These are phyloP conservation scores for Wallacemonas sp. DNA, from an alignment of 208 protist genomes.

Conservation along the genomic window DNA sequence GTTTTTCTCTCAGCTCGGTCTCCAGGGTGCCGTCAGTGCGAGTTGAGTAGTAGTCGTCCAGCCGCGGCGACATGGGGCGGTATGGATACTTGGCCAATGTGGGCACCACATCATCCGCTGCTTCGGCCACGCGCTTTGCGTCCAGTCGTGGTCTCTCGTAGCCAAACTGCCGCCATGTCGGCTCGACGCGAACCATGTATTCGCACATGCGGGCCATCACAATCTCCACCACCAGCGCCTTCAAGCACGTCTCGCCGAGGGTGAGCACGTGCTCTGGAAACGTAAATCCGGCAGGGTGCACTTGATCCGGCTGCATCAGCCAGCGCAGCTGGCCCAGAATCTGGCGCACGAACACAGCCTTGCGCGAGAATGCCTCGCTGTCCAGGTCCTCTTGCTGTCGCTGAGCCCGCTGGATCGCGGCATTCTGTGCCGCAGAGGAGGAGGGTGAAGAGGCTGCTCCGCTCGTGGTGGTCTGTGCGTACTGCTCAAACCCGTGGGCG, in stretches of 20 bases:
- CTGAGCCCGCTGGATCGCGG: neutral
- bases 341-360: constrained; percentile 85
- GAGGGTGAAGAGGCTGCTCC: constrained; percentile 18
- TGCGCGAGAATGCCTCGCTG: constrained; percentile 87
- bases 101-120: constrained; percentile 53
- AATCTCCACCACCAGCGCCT: constrained; percentile 82
- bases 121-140: constrained; percentile 32
- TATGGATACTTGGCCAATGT: constrained; percentile 61
- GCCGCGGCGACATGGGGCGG: constrained; percentile 52
- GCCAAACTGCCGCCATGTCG: constrained; percentile 80
- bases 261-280: constrained; percentile 78
- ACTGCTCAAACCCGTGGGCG: constrained; percentile 48
- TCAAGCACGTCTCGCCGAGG: constrained; percentile 79
- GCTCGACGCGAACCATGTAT: constrained; percentile 91
- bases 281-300: constrained; percentile 78
- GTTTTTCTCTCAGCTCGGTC: constrained; percentile 30
- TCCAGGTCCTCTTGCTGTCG: constrained; percentile 63
- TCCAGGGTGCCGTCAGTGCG: constrained; percentile 21
- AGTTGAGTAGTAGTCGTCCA: constrained; percentile 66
- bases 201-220: constrained; percentile 79
- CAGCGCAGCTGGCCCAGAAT: constrained; percentile 88
- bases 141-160: constrained; percentile 73
- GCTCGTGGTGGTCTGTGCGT: constrained; percentile 30
- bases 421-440: constrained; percentile 14
- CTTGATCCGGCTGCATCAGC: constrained; percentile 68